Base-by-base conservation (phyloP, 805 yeast genomes). In the Candida bentonensis region DNA sequence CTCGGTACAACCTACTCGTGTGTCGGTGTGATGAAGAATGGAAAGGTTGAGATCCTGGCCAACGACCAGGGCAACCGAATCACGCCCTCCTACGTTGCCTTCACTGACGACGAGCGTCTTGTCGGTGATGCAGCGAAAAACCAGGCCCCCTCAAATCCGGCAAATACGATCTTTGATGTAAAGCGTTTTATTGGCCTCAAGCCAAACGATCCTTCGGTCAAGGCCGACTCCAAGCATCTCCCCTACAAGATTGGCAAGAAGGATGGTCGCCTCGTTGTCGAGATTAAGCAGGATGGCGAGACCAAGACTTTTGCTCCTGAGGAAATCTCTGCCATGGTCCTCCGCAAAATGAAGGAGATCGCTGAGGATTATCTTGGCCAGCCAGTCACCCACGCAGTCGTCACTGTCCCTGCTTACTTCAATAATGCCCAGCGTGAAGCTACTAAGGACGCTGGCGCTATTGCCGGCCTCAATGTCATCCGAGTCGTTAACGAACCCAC, bases 21-120 rank as follows among this genome's bases (percentile, higher is more conserved):
- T 78, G 96, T 88, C 46, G 96, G 95, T 54, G 86, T 76, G 40
- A 76, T 78, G 82, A 75, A 74, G 58, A 76, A 79, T 55, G 94
- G 88, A 58, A 74, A 87, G 59, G 94, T 89, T 42, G 96, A 87
- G 62, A 87, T 87, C 56, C 72, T 87, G 52, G 95, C 96, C 51
- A 87, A 87, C 61, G 96, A 87, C 66, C 96, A 87, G 70, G 96
- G 96, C 70, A 85, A 86, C 70, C 82, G 96, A 74, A 87, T 87
- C 56, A 87, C 96, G 17, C 96, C 96, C 22, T 85, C 95, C 1
- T 87, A 82, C 60, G 96, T 87, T 50, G 94, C 94, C 7, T 87
- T 87, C 68, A 83, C 87, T 20, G 88, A 82, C 43, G 84, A 84
- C 36, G 96, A 87, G 69, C 78, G 96, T 67, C 74, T 87, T 49